A percentile compares a stretch with the other conserved stretches of the same genome.
Conservation (phyloP, 2,329 filamentous ascomycete species). For the Alternaria burnsii region DNA sequence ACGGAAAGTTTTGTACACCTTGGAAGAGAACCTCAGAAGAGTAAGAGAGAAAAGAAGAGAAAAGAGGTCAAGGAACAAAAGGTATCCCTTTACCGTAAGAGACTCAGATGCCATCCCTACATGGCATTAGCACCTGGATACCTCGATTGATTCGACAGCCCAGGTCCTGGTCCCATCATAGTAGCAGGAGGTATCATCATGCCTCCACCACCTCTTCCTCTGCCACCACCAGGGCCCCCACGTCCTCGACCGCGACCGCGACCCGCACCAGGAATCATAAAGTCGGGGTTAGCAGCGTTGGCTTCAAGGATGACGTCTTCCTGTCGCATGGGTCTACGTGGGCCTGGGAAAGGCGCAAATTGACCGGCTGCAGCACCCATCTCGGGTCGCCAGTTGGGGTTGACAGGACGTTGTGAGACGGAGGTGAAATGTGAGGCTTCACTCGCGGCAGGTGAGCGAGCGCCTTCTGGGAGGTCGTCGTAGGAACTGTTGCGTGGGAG, state of each 20-base stretch:
- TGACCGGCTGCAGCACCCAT: slow-evolving; percentile 52
- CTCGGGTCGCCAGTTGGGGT: slow-evolving; percentile 79
- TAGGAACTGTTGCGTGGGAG: slow-evolving; percentile 60
- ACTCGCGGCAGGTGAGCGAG: slow-evolving; percentile 75
- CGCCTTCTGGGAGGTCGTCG: slow-evolving; percentile 70
- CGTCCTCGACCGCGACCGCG: slow-evolving; percentile 46
- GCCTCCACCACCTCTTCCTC: slow-evolving; percentile 40
- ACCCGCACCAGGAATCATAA: slow-evolving; percentile 69
- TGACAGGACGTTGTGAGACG: slow-evolving; percentile 85
- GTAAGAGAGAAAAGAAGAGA: neutral
- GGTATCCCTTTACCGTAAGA: neutral
- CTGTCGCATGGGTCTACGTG: slow-evolving; percentile 55
- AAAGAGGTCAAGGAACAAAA: neutral
- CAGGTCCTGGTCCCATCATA: slow-evolving; percentile 36
- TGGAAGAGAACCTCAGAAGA: neutral
- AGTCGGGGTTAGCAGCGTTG: slow-evolving; percentile 77
- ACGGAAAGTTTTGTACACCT: slow-evolving; percentile 7
- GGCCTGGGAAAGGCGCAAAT: slow-evolving; percentile 44
- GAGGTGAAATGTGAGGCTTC: slow-evolving; percentile 89
- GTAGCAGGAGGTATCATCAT: slow-evolving; percentile 39
- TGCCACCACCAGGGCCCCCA: slow-evolving; percentile 23
- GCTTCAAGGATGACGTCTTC: slow-evolving; percentile 76
- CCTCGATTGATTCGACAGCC: slow-evolving; percentile 42
- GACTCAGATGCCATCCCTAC: slow-evolving; percentile 26
- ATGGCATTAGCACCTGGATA: slow-evolving; percentile 46